Evolutionary conservation across 1,139 yeast genomes (phyloP), one percentile per base, ranked within the genome.

Genomic region (Kluyveromyces sp.): DNA sequence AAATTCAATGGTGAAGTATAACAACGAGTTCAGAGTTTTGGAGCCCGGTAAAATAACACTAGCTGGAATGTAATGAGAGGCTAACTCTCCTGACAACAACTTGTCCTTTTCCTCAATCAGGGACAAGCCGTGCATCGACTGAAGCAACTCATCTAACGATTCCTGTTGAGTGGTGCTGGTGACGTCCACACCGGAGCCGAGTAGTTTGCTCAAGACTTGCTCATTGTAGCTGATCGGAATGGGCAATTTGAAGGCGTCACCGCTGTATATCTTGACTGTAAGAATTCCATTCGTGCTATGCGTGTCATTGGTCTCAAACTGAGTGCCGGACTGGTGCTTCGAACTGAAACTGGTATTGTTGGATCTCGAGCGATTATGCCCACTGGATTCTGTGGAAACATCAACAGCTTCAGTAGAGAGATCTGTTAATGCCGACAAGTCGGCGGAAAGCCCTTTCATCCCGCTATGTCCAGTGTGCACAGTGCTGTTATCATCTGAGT

Each of bases 1-100:
- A 54, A 82, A 83, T 60, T 83, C 94, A 40, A 83, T 71, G 3
- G 88, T 79, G 56, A 83, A 74, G 59, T 82, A 83, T 38, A 82
- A 67, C 46, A 80, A 67, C 9, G 84, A 74, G 53, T 77, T 78
- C 42, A 76, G 74, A 42, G 72, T 55, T 16, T 56, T 45, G 7
- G 67, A 58, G 3, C 68, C 65, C 12, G 86, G 86, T 29, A 83
- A 75, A 37, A 80, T 71, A 36, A 83, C 77, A 9, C 80, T 75
- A 0, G 89, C 76, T 6, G 94, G 94, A 38, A 83, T 69, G 47
- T 73, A 72, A 4, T 58, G 52, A 2, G 70, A 58, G 2, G 67
- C 58, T 7, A 52, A 51, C 16, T 63, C 64, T 18, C 60, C 55
- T 1, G 65, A 51, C 33, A 58, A 47, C 29, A 64, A 43, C 7